Percentiles rank a stretch among this genome's conserved stretches.
phyloP scores from a whole-genome alignment of 768 basidiomycete genomes.

The Austroboletus festivus region DNA sequence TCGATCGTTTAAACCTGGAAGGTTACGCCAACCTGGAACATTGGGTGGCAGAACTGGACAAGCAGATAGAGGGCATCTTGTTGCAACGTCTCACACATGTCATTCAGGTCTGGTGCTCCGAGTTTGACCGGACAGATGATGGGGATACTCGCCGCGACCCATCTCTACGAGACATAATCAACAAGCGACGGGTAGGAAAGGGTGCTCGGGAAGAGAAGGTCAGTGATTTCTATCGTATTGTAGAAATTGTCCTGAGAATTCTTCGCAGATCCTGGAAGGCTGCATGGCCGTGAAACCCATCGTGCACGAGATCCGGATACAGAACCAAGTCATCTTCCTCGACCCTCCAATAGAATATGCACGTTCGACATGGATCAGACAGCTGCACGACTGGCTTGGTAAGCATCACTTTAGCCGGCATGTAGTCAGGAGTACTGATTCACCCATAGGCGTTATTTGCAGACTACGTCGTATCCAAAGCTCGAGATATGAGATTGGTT shows the following conservation, averaged over 20 bases:
- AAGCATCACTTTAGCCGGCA: slow-evolving; percentile 5
- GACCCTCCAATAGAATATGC: slow-evolving; percentile 98
- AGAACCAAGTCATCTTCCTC: slow-evolving; percentile 97
- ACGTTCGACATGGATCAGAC: slow-evolving; percentile 82
- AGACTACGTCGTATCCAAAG: slow-evolving; percentile 85
- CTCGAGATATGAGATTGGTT: slow-evolving; percentile 93
- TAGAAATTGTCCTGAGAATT: not conserved
- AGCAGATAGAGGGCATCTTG: slow-evolving; percentile 79
- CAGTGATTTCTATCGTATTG: slow-evolving; percentile 5
- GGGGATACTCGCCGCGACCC: slow-evolving; percentile 56
- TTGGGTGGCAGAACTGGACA: slow-evolving; percentile 84
- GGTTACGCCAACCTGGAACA: slow-evolving; percentile 92
- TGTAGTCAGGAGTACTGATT: not conserved
- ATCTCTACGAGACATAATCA: slow-evolving; percentile 32
- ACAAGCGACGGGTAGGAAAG: slow-evolving; percentile 69
- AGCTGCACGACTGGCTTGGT: slow-evolving; percentile 90
- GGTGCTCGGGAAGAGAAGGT: slow-evolving; percentile 80
- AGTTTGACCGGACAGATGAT: slow-evolving; percentile 79
- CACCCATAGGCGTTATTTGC: slow-evolving; percentile 72
- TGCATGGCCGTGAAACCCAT: slow-evolving; percentile 80
- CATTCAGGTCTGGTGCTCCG: slow-evolving; percentile 82
- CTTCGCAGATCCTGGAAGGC: slow-evolving; percentile 60
- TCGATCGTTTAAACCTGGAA: slow-evolving; percentile 92
- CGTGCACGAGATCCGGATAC: slow-evolving; percentile 94
- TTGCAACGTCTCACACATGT: slow-evolving; percentile 71